Base-by-base conservation (phyloP, 202 grass and related monocot species). In the Cymbopogon flexuosus region DNA sequence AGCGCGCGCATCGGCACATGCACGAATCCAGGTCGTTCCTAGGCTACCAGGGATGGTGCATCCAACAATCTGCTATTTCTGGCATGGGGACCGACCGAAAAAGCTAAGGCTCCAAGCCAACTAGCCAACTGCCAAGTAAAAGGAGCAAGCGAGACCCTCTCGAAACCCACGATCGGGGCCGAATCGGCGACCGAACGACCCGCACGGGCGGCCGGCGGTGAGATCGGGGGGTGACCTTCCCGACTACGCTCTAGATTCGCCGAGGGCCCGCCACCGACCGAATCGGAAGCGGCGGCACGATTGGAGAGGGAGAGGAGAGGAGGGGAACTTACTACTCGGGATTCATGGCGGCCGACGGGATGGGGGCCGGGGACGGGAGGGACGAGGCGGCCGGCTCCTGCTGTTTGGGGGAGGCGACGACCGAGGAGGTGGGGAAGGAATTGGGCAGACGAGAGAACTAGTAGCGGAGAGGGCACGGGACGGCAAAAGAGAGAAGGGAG, bases 261-360 rank as follows among this genome's bases (percentile, higher is more conserved):
- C 16, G 43, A 33, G 16, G 43, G 6, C 24, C 56, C 35, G 18
- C 6, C 18, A 74, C 46, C 68, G 6, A 60, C 24, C 18, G 14
- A 73, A 65, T 46, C 77, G 0, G 70, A 10, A 33, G 11, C 35
- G 15, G 14, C 76, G 13, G 29, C 23, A 24, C 22, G 49, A 75
- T 23, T 22, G 23, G 18, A 63, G 30, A 8, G 36, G 72, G 8
- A 2, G 33, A 4, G 11, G n/a, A 24, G 24, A 59, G 63, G 47
- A 2, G 24, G 19, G 14, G 42, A 1, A 65, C 79, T 65, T 86
- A 89, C 87, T 89, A 89, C 65, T 89, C 79, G 61, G 83, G 87
- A 14, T 83, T 89, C 87, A 89, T 89, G 81, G 79, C 75, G 60
- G 61, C 87, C 8, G 54, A 24, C 4, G 62, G 27, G 76, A 18